These are phyloP conservation scores for Fusarium odoratissimum DNA, from an alignment of 2,329 filamentous ascomycete genomes.

Conservation along the genomic window DNA sequence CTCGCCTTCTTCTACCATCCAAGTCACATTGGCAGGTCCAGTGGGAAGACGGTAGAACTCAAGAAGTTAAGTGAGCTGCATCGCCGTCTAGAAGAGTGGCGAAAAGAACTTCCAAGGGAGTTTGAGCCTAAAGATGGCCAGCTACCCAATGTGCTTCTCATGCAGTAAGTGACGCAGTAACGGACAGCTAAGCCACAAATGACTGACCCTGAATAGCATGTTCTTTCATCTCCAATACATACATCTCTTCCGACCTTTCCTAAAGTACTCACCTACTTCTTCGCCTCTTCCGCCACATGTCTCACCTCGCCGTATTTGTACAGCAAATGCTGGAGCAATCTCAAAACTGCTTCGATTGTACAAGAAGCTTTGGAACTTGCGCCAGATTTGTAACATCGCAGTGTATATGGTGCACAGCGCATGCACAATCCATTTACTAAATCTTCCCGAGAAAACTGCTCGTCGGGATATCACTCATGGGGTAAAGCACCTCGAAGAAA, in stretches of 20 bases:
- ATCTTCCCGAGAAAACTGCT: constrained; percentile 91
- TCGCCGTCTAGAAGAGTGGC: constrained; percentile 90
- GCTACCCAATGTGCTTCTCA: constrained; percentile 80
- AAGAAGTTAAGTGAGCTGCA: constrained; percentile 95
- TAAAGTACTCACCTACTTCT: constrained; percentile 85
- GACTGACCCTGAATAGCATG: constrained; percentile 72
- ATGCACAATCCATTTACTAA: constrained; percentile 93
- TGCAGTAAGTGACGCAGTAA: constrained; percentile 76
- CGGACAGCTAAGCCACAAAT: neutral
- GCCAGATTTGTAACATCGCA: constrained; percentile 95
- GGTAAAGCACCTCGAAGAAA: constrained; percentile 92
- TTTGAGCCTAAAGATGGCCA: constrained; percentile 91
- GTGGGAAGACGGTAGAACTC: constrained; percentile 83
- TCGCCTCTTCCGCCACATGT: constrained; percentile 89
- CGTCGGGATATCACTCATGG: constrained; percentile 90
- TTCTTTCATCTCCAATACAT: constrained; percentile 97
- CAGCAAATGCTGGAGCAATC: constrained; percentile 87
- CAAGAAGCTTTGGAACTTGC: constrained; percentile 88
- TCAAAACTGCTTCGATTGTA: constrained; percentile 96
- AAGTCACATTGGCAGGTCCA: constrained; percentile 68
- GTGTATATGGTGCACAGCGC: constrained; percentile 96
- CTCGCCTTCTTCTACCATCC: constrained; percentile 93
- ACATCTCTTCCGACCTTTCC: constrained; percentile 92
- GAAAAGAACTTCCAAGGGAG: constrained; percentile 83
- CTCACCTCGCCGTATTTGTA: constrained; percentile 90